A percentile compares a stretch with the other conserved stretches of the same genome.
Conservation (phyloP, 768 basidiomycete species). For the Chalciporus pseudorubinellus region DNA sequence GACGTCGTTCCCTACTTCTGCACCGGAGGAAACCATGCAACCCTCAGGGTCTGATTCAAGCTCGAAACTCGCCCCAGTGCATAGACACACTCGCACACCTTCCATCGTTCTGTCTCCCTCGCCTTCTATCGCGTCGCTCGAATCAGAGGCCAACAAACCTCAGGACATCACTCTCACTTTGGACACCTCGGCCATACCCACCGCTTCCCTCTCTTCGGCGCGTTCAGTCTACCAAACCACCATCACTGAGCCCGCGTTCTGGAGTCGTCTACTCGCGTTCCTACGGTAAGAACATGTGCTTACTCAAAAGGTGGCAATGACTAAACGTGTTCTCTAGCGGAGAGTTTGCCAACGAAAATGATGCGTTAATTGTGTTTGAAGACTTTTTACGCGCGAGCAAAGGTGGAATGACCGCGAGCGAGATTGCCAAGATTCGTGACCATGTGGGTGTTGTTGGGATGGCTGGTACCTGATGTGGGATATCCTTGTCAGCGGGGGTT, state of each 20-base stretch:
- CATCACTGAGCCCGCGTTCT: slow-evolving; percentile 79
- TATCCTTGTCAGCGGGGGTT: no score
- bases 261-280: slow-evolving; percentile 67
- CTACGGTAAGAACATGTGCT: slow-evolving; percentile 42
- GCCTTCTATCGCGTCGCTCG: slow-evolving; percentile 47
- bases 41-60: slow-evolving; percentile 20
- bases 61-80: slow-evolving; percentile 29
- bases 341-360: slow-evolving; percentile 61
- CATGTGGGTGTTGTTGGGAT: slow-evolving; percentile 83
- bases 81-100: slow-evolving; percentile 64
- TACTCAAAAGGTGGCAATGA: neutral
- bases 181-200: slow-evolving; percentile 52
- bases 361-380: slow-evolving; percentile 77
- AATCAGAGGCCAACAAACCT: slow-evolving; percentile 42
- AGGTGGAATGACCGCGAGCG: slow-evolving; percentile 71
- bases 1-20: slow-evolving; percentile 26
- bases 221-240: slow-evolving; percentile 37
- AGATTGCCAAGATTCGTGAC: slow-evolving; percentile 92
- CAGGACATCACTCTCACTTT: slow-evolving; percentile 68
- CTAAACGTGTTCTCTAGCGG: slow-evolving; percentile 35
- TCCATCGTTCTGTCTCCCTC: slow-evolving; percentile 79
- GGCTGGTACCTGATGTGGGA: slow-evolving; percentile 61
- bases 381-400: slow-evolving; percentile 83
- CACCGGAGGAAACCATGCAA: slow-evolving; percentile 20
- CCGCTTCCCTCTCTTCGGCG: slow-evolving; percentile 41